Evolutionary conservation across 306 rosid species (phyloP), one percentile per base, ranked within the genome.

Genomic region (Cyclanthera cordifolia): DNA sequence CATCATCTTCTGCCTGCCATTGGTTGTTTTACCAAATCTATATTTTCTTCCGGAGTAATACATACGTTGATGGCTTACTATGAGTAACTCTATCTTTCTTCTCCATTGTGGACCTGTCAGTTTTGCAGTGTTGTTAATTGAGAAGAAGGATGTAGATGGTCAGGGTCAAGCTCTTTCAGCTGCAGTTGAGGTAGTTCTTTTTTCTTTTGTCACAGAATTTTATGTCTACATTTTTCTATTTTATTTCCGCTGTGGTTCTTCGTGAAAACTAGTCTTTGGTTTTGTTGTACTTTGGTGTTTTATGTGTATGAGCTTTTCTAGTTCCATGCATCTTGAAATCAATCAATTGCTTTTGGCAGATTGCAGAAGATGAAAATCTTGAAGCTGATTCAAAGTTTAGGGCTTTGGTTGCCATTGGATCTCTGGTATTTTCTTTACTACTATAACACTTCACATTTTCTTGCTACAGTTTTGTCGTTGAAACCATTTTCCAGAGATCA

Each of bases 161-260:
- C 98, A 87, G 77, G 81, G 91, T 64, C 98, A 93, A 77, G 96
- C 87, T 76, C 87, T 93, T 72, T 89, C 95, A 5, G 93, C 98
- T 65, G 95, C 98, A 53, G 87, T 93, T 54, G 87, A 84, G 95
- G 98, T 93, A 84, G 70, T 73, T 56, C 37, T 68, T 60, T 60
- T 27, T 67, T 23, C 71, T 73, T 28, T 71, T 66, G 41, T 59
- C 54, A 46, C 57, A 43, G 21, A 69, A 17, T 25, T 47, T 68
- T 15, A 17, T 49, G 67, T 23, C 43, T 70, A 27, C 66, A 20
- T 46, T 20, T 12, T 5, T 50, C 56, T 20, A 11, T 27, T 69
- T 69, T 21, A 32, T 48, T 20, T 60, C 53, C 50, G 47, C 32
- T 64, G 21, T 43, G 12, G 34, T 61, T 61, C 50, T 37, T 61